A percentile compares a stretch with the other conserved stretches of the same genome.
phyloP scores from a whole-genome alignment of 2,329 filamentous ascomycete species.

The Trichoderma koningii region DNA sequence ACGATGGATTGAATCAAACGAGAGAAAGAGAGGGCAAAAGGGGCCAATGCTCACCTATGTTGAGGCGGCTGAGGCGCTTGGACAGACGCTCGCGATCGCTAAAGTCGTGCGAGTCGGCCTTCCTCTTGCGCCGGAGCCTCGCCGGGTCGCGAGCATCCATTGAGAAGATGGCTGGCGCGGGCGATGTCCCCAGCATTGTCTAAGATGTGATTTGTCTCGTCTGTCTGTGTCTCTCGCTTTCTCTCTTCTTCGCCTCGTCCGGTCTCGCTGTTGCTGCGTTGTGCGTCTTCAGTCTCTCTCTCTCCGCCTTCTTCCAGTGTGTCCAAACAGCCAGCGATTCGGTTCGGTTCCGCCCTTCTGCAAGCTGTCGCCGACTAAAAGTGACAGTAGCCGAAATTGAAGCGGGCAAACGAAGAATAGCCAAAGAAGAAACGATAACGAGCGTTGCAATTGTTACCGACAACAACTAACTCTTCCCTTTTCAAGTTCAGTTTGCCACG shows the following conservation, averaged over 20 bases:
- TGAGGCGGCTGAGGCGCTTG: constrained; percentile 80
- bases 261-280: no score
- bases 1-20: background rate
- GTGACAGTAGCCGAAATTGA: no score
- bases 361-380: no score
- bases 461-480: no score
- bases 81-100: constrained; percentile 75
- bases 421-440: background rate
- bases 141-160: constrained; percentile 21
- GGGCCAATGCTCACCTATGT: constrained; percentile 63
- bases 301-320: no score
- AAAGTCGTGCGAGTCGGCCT: constrained; percentile 61
- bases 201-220: no score
- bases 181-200: constrained; percentile 30
- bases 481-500: no score
- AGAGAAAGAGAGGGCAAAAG: background rate
- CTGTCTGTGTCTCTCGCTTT: background rate
- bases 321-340: no score
- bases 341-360: no score
- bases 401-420: no score
- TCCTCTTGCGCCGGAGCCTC: constrained; percentile 53
- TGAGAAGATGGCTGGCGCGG: constrained; percentile 24
- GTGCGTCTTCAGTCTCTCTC: no score
- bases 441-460: no score
- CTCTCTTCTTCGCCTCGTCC: background rate